A percentile compares a stretch with the other conserved stretches of the same genome.
Conservation (phyloP, 257 asterid genomes). For the Scutellaria barbata region DNA sequence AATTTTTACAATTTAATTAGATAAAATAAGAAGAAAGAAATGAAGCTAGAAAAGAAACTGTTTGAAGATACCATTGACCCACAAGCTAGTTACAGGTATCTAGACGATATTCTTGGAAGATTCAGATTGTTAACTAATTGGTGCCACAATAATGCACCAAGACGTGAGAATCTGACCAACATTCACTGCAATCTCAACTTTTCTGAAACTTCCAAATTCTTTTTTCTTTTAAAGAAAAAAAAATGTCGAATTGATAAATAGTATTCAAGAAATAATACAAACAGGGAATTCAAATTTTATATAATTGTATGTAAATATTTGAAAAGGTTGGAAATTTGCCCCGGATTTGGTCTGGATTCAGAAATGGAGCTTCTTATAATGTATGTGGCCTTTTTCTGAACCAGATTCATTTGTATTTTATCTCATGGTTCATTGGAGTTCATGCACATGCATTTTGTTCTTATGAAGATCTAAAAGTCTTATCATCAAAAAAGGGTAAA, state of each 20-base stretch:
- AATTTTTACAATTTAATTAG: too few species aligned
- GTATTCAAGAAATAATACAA: constrained; percentile 5
- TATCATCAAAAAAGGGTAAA: neutral
- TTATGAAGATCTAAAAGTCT: neutral
- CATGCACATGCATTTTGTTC: neutral
- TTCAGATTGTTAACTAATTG: constrained; percentile 18
- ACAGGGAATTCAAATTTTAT: neutral
- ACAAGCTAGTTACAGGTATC: constrained; percentile 21
- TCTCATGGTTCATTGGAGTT: constrained; percentile 32
- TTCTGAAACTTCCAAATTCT: too few species aligned
- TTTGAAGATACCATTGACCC: constrained; percentile 10
- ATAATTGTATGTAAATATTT: neutral
- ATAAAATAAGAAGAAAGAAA: too few species aligned
- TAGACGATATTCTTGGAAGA: constrained; percentile 40
- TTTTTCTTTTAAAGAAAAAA: neutral
- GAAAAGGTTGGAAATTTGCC: neutral
- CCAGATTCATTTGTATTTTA: constrained; percentile 8
- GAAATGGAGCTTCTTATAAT: constrained; percentile 23
- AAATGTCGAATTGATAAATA: neutral
- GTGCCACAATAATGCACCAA: constrained; percentile 28
- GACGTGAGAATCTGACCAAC: constrained; percentile 38
- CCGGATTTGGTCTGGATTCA: constrained; percentile 29
- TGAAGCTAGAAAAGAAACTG: neutral
- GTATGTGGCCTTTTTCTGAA: constrained; percentile 32
- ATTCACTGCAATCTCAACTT: constrained; percentile 24